A percentile compares a stretch with the other conserved stretches of the same genome.
These are phyloP conservation scores for Termitomyces sp. DNA, from an alignment of 768 basidiomycete species.

Conservation along the genomic window DNA sequence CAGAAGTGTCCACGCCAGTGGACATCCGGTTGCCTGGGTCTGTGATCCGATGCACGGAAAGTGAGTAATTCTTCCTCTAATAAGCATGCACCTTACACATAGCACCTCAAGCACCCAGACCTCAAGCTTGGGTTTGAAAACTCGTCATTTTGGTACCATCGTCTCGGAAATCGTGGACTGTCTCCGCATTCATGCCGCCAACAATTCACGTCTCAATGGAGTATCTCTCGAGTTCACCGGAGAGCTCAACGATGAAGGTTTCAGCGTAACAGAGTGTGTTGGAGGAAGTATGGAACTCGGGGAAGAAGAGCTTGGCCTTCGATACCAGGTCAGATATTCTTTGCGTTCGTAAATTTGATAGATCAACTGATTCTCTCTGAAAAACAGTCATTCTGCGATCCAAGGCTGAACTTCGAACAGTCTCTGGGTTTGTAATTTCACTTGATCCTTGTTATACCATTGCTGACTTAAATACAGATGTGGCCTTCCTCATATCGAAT, in stretches of 20 bases:
- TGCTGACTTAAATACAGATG: conserved; percentile 41
- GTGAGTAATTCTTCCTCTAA: conserved; percentile 34
- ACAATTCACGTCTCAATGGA: conserved; percentile 73
- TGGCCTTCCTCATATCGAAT: conserved; percentile 84
- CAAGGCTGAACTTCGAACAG: conserved; percentile 91
- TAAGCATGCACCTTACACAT: not conserved
- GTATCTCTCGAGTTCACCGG: conserved; percentile 93
- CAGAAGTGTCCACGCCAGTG: conserved; percentile 68
- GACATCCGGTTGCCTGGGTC: conserved; percentile 90
- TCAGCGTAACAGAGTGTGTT: conserved; percentile 93
- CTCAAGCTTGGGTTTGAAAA: conserved; percentile 80
- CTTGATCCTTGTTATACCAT: not conserved
- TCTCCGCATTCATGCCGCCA: conserved; percentile 73
- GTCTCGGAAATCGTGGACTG: conserved; percentile 83
- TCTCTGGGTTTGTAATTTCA: conserved; percentile 64
- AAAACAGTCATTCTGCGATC: conserved; percentile 88
- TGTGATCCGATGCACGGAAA: conserved; percentile 99
- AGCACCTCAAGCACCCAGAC: conserved; percentile 67
- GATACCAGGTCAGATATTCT: conserved; percentile 67
- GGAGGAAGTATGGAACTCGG: conserved; percentile 94
- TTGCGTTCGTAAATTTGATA: not conserved
- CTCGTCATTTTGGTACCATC: conserved; percentile 85
- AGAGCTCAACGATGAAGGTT: conserved; percentile 86
- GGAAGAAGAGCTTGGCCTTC: conserved; percentile 85
- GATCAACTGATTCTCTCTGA: not conserved